Evolutionary conservation across 208 protist species (phyloP).

Genomic region (Trypanosoma platydactyli): DNA sequence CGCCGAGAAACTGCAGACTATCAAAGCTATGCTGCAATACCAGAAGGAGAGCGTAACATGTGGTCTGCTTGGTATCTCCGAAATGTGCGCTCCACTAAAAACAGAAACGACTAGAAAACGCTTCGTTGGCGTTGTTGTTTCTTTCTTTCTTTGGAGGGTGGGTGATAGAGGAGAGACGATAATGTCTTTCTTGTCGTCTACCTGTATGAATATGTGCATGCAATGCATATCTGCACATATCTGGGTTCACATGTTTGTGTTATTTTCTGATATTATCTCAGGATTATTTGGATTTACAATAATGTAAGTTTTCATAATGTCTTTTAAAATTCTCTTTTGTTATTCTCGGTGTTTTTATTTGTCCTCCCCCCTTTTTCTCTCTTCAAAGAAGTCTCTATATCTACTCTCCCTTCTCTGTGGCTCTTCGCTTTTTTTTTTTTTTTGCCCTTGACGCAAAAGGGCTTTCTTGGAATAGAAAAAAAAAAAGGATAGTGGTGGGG

Average conservation of each 20-base stretch:
- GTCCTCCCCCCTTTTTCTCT: too few relatives aligned
- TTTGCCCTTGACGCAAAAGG: too few relatives aligned
- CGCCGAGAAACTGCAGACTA: slow-evolving; percentile 62
- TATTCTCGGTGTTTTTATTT: slow-evolving; percentile 1
- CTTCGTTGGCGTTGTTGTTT: neutral
- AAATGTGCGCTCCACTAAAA: slow-evolving; percentile 40
- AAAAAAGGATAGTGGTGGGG: too few relatives aligned
- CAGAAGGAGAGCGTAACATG: slow-evolving; percentile 51
- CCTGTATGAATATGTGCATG: neutral
- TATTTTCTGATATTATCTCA: neutral
- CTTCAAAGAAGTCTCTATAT: too few relatives aligned
- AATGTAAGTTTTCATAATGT: neutral
- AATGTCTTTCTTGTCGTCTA: too few relatives aligned
- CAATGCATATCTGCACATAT: slow-evolving; percentile 9
- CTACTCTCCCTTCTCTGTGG: too few relatives aligned
- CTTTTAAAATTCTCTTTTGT: slow-evolving; percentile 7
- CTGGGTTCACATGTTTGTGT: slow-evolving; percentile 1
- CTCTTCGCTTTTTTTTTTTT: too few relatives aligned
- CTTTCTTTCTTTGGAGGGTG: neutral
- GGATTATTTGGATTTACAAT: neutral
- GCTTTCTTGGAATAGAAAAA: too few relatives aligned
- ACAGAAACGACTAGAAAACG: slow-evolving; percentile 2
- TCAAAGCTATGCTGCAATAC: slow-evolving; percentile 67
- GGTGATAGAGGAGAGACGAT: too few relatives aligned
- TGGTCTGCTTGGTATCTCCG: slow-evolving; percentile 85